phyloP scores from a whole-genome alignment of 768 basidiomycete species.

The Lentinula detonsa region DNA sequence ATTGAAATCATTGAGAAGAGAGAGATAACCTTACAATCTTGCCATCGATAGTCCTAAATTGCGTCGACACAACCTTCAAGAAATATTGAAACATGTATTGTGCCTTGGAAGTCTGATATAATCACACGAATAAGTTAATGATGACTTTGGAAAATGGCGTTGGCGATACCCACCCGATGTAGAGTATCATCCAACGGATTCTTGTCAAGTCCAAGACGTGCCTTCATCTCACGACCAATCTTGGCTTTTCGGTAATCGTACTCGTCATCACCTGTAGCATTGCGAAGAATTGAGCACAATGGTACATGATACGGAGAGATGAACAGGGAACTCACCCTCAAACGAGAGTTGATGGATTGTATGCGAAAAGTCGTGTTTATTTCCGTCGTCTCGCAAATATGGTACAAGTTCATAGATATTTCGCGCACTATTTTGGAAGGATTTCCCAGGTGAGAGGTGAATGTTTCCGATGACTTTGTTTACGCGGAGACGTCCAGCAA shows the following conservation, averaged over 20 bases:
- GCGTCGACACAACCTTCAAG: constrained; percentile 96
- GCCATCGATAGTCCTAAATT: constrained; percentile 80
- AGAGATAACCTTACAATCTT: constrained; percentile 43
- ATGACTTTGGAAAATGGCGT: neutral
- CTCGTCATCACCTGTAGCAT: constrained; percentile 62
- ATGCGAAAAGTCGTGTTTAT: constrained; percentile 93
- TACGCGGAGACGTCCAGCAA: constrained; percentile 85
- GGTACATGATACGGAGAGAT: neutral
- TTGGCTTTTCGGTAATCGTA: constrained; percentile 64
- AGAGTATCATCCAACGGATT: constrained; percentile 73
- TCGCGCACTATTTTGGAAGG: constrained; percentile 83
- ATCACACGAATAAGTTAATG: too few species aligned
- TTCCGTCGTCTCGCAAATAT: constrained; percentile 83
- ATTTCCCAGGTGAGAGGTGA: constrained; percentile 89
- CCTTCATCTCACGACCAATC: constrained; percentile 56
- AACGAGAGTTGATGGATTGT: constrained; percentile 78
- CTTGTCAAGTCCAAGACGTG: constrained; percentile 61
- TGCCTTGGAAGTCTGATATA: constrained; percentile 57
- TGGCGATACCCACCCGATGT: constrained; percentile 39
- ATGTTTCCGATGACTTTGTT: constrained; percentile 98
- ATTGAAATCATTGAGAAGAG: neutral
- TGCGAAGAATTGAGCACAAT: neutral
- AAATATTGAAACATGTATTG: constrained; percentile 99
- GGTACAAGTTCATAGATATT: constrained; percentile 89
- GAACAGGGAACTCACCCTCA: constrained; percentile 31